phyloP scores from a whole-genome alignment of 257 asterid species.

The Solanum paucissectum region DNA sequence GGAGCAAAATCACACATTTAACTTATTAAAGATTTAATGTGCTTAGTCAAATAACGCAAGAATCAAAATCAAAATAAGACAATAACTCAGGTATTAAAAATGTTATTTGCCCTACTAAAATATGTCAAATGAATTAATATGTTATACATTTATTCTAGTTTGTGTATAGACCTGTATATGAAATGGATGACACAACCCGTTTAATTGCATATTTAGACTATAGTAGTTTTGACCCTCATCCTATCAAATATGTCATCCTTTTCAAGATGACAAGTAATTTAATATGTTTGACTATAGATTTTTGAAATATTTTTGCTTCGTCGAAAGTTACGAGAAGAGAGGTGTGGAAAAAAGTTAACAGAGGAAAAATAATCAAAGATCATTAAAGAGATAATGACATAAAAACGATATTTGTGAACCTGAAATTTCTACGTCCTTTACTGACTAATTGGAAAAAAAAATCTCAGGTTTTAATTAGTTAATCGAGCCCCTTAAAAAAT shows the following conservation, averaged over 20 bases:
- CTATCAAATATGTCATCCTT: background rate
- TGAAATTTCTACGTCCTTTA: background rate
- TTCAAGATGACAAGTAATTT: background rate
- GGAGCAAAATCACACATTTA: too few relatives aligned
- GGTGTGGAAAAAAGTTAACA: background rate
- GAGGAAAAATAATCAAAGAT: background rate
- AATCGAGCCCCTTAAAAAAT: background rate
- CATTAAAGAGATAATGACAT: background rate
- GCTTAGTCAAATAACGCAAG: too few relatives aligned
- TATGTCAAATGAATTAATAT: background rate
- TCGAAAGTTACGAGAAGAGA: background rate
- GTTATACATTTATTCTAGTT: background rate
- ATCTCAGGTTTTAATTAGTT: background rate
- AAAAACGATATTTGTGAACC: background rate
- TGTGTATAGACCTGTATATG: background rate
- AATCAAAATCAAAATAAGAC: too few relatives aligned
- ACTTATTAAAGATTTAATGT: too few relatives aligned
- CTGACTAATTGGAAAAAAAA: background rate
- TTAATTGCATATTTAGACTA: background rate
- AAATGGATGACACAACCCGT: background rate
- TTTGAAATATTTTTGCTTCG: background rate
- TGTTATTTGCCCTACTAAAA: background rate
- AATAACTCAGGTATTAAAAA: too few relatives aligned
- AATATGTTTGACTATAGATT: background rate
- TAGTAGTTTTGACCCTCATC: background rate